Base-by-base conservation (phyloP, 768 basidiomycete species). In the Mrakia gelida region DNA sequence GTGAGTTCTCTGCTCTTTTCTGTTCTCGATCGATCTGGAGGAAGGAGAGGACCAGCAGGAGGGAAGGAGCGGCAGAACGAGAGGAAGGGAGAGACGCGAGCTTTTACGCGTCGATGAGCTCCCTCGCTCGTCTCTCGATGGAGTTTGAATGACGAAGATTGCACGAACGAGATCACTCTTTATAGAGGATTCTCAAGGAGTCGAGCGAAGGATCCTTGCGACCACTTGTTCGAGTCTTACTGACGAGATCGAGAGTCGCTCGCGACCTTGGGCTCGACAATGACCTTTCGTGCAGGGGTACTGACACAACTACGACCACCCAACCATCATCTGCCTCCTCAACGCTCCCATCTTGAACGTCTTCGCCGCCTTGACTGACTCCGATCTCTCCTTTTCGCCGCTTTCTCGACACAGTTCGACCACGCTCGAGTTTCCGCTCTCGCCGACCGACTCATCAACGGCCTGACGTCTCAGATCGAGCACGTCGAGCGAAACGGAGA, bases 401-500 rank as follows among this genome's bases (percentile, higher is more conserved):
- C 65, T 9, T 70, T n/a, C 38, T 15, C 82, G 71, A 52, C 21
- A 1, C 82, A 97, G 92, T 88, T 90, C 80, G 96, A 99, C 83
- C 92, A 92, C 83, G 87, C 85, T 10, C 90, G 91, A 80, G 87
- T 96, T 81, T 88, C 88, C 79, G 85, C 86, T 73, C 88, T 99
- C 7, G 91, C 95, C 30, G 87, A 94, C 77, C 90, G 93, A 28
- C 88, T 99, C 41, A 88, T 96, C 80, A 83, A 89, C 54, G 90
- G 90, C 78, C 92, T 99, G 84, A 92, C 92, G 78, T 87, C 90
- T 2, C 87, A 92, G 80, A 92, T 98, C 30, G 93, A 94, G 80
- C 90, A 92, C 81, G 94, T 99, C 76, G 90, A 96, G 63, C 90
- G 97, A 56, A 99, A 99, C 82, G 97, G 97, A 18, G 96, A 98